Evolutionary conservation across 345 rosid species (phyloP).

Genomic region (Geranium brycei): DNA sequence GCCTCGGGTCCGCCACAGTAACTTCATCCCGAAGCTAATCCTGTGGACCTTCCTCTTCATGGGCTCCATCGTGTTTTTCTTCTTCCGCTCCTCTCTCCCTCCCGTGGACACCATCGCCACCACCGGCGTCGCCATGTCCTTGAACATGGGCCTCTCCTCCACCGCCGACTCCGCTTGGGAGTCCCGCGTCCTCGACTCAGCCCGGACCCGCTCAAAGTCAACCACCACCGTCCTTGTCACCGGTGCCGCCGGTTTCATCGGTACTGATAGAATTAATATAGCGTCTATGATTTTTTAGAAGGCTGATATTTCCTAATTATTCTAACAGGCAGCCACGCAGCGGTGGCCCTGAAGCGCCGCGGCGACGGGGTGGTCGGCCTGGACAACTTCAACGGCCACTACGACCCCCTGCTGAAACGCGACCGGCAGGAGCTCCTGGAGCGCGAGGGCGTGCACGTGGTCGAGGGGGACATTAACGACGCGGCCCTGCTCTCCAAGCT

Average conservation of each 20-base stretch:
- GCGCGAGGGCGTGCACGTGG: conserved; percentile 7
- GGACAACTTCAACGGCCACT: conserved; percentile 15
- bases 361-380: conserved; percentile 17
- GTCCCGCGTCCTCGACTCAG: conserved; percentile 7
- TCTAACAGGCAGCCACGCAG: conserved; percentile 8
- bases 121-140: too few species aligned
- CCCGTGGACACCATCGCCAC: background rate
- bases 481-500: conserved; percentile 10
- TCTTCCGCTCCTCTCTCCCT: background rate
- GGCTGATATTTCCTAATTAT: too few species aligned
- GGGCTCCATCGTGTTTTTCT: background rate
- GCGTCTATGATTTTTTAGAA: too few species aligned
- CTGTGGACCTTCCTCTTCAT: background rate
- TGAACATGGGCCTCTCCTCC: background rate
- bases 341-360: conserved; percentile 11
- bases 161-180: conserved; percentile 14
- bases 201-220: conserved; percentile 5
- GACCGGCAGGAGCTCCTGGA: conserved; percentile 5
- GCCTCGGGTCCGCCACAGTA: too few species aligned
- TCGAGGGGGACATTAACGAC: conserved; percentile 15
- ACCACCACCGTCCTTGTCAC: conserved; percentile 15
- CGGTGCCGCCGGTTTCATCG: conserved; percentile 16
- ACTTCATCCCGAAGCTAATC: background rate
- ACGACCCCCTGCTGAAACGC: conserved; percentile 12
- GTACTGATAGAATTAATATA: too few species aligned